Base-by-base conservation (phyloP, 441 rosid species). In the Brassica hybrid region DNA sequence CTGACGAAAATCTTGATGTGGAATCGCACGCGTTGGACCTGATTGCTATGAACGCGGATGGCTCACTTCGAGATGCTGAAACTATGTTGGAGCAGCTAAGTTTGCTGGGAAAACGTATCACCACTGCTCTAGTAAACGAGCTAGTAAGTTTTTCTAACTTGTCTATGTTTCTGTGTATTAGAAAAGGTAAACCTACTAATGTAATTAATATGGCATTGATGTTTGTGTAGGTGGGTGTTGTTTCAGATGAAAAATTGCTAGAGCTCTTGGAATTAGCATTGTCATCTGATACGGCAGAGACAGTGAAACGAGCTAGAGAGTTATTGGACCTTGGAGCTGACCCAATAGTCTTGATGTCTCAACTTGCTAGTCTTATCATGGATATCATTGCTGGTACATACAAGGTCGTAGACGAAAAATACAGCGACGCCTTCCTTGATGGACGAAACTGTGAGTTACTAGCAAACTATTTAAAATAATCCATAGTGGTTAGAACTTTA, bases 21-120 rank as follows among this genome's bases (percentile, higher is more conserved):
- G 99, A 95, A 73, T 79, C 76, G 4, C 95, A 92, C 73, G 98
- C 99, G 12, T 75, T 95, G 83, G 94, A 95, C 63, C 82, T 95
- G 83, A 93, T 95, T 82, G 93, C 97, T 81, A 62, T 87, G 79
- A 95, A 88, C 77, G 95, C 97, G 14, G 98, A 93, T 79, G 99
- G 99, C 54, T 95, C 99, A 11, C 97, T 95, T 72, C 92, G 95
- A 65, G 99, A 95, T 83, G 98, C 99, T 30, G 99, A 95, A 85
- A 91, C 97, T 38, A 91, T 95, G 97, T 81, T 95, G 77, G 99
- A 95, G 80, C 99, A 95, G 85, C 81, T 95, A 83, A 93, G 97
- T 83, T 85, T 95, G 83, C 81, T 95, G 25, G 99, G 99, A 59
- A 93, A 93, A 84, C 87, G 86, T 78, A 93, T 95, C 77, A 91